Conservation (phyloP, 306 rosid species). For the Medicago truncatula region MtrunA17r5.0-ANR NC_053042.1:29231501-29232000, state of each 20-base stretch:
- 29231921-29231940: background rate
- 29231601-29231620: too few relatives aligned
- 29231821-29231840: background rate
- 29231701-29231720: background rate
- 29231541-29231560: too few relatives aligned
- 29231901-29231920: background rate
- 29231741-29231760: background rate
- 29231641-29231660: background rate
- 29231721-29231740: background rate
- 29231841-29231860: slow-evolving; percentile 3
- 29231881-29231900: background rate
- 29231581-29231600: too few relatives aligned
- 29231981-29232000: background rate
- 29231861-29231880: background rate
- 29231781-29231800: background rate
- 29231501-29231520: too few relatives aligned
- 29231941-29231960: background rate
- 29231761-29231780: background rate
- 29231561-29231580: too few relatives aligned
- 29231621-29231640: background rate
- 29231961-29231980: background rate
- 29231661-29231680: background rate
- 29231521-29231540: too few relatives aligned
- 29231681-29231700: background rate
- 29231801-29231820: background rate